Base-by-base conservation (phyloP, 202 grass and related monocot species). In the Zoysia matrella region DNA sequence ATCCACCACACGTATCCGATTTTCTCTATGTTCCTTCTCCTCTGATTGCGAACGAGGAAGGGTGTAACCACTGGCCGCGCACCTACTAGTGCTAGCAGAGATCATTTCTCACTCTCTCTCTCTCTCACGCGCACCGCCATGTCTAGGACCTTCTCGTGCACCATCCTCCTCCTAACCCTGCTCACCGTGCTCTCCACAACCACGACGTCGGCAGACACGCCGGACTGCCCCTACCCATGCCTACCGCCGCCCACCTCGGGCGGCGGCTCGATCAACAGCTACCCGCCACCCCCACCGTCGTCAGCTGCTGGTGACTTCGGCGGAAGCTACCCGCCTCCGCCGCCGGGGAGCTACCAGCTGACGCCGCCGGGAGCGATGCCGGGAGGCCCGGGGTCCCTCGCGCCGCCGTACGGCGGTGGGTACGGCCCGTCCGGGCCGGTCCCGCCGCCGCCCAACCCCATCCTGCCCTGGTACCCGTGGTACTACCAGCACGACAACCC, bases 391-490 rank as follows among this genome's bases (percentile, higher is more conserved):
- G 22, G 30, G 30, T 36, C 30, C 30, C 30, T 36, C 30, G 30
- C 94, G 3, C 89, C 89, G 0, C 89, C 91, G 72, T 80, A 73
- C 77, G 18, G 65, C 15, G 63, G 50, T 0, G 65, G 79, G 30
- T 36, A 36, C 30, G 30, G 30, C 40, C 82, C 82, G 1, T 30
- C 85, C 5, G 91, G 91, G 2, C 91, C 89, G 0, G 60, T 85
- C 11, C 94, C 94, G n/a, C 94, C 94, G 11, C 91, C 94, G 9
- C 94, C 94, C 1, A 82, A 97, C 69, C 94, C 94, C 3, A 79
- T 97, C 65, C 44, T 92, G 69, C 94, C 94, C 7, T 97, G 89
- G 89, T 97, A 78, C 85, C 94, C 91, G 8, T 97, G 88, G 86
- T 97, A 97, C 83, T 92, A 97, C 87, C 90, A 88, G 80, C 86